Conservation (phyloP, 192 early-diverging fungal species). For the Dissophora ornata region DNA sequence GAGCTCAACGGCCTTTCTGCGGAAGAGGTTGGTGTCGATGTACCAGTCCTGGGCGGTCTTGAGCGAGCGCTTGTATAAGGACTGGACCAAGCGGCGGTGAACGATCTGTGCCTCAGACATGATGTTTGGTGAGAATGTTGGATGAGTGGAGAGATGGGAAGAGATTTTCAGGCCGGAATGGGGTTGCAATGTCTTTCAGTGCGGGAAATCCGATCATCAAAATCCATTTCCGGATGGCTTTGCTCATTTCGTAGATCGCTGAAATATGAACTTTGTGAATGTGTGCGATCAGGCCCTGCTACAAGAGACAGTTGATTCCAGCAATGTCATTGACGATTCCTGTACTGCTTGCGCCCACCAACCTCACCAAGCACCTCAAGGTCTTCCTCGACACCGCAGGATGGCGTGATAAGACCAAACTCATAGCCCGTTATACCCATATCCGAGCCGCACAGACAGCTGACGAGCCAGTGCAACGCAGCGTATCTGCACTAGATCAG, state of each 20-base stretch:
- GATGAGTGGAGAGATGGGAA: conserved; percentile 4
- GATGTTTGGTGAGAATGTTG: conserved; percentile 10
- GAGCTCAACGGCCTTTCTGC: conserved; percentile 87
- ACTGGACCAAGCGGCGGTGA: conserved; percentile 79
- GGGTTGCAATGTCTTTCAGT: no score
- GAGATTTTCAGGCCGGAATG: no score
- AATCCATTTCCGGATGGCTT: conserved; percentile 22
- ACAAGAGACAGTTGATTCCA: background rate
- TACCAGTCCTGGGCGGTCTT: conserved; percentile 90
- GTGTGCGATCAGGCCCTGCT: background rate
- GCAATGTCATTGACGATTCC: conserved; percentile 21
- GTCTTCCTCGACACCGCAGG: conserved; percentile 28
- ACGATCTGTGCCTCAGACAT: conserved; percentile 63
- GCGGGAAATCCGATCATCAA: no score
- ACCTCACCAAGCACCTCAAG: conserved; percentile 42
- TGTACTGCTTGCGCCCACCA: conserved; percentile 28
- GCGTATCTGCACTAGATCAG: background rate
- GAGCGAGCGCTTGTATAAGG: conserved; percentile 88
- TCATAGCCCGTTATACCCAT: conserved; percentile 31
- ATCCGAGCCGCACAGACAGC: background rate
- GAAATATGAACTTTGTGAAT: background rate
- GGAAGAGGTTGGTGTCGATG: conserved; percentile 80
- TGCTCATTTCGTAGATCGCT: conserved; percentile 4
- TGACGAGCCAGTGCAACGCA: background rate
- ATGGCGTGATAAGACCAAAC: conserved; percentile 44